Evolutionary conservation across 2,329 filamentous ascomycete genomes (phyloP), one percentile per base, ranked within the genome.

Genomic region (Canariomyces notabilis): DNA sequence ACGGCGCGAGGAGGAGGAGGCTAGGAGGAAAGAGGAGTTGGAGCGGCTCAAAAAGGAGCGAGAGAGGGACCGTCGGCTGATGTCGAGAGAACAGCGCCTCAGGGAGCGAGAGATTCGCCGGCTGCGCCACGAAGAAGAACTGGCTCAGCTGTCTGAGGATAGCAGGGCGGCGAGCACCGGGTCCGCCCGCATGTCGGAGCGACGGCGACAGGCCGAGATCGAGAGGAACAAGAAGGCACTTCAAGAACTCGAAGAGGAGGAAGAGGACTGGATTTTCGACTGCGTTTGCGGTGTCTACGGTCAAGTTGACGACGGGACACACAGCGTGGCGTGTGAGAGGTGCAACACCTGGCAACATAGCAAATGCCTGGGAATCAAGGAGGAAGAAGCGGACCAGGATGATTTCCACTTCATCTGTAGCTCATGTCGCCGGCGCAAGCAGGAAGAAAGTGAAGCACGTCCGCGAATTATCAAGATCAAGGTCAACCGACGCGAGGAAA

Each of bases 291-390:
- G 91, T 20, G 77, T 89, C 18, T 83, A 95, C 64, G 93, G 93
- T 18, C 85, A 94, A 57, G 87, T 96, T 49, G 93, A 98, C 59
- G 93, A 97, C 63, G 93, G 93, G 29, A 85, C 88, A 6, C 90
- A 95, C 62, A 95, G 89, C 63, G 83, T 98, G 54, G 87, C 90
- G 21, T 98, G 93, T 67, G 93, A 98, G 62, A 83, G 76, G 56
- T 98, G 93, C 72, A 94, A 85, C 61, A 84, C 95, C 38, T 98
- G 93, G 93, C 91, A 97, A 64, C 93, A 98, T 62, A 95, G 89
- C 72, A 88, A 86, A 59, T 98, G 93, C 61, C 78, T 95, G 49
- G 85, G 83, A 33, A 86, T 97, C 53, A 77, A 79, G 37, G 79
- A 94, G 58, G 71, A 77, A 49, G 85, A 90, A 52, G 90, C 89